Conservation (phyloP, 2,329 filamentous ascomycete species). For the Cercospora sojina region DNA sequence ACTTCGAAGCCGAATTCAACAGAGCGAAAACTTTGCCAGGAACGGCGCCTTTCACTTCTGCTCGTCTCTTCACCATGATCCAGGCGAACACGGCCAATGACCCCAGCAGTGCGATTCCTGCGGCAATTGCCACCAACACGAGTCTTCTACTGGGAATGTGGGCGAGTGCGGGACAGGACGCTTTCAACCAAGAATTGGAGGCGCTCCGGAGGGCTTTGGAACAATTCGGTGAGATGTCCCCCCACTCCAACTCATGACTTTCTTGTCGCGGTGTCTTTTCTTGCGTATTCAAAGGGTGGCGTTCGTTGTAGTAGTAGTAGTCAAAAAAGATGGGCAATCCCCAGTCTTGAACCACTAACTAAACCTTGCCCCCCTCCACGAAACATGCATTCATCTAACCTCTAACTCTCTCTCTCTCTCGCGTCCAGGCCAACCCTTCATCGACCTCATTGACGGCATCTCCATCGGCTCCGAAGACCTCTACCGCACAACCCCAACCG, state of each 20-base stretch:
- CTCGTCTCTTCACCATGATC: constrained; percentile 66
- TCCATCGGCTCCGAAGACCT: constrained; percentile 82
- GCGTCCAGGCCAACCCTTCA: constrained; percentile 57
- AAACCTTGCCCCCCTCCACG: neutral
- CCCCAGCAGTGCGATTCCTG: constrained; percentile 70
- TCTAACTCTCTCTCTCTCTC: neutral
- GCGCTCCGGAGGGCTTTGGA: constrained; percentile 70
- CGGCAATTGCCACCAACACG: constrained; percentile 78
- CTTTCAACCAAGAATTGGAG: constrained; percentile 69
- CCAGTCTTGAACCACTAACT: no score
- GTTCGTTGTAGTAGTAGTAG: no score
- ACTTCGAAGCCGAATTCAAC: constrained; percentile 71
- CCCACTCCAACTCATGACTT: no score
- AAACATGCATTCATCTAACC: neutral
- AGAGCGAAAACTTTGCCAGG: constrained; percentile 63
- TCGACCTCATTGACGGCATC: constrained; percentile 71
- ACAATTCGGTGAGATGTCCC: constrained; percentile 50
- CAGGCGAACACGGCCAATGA: constrained; percentile 58
- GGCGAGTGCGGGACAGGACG: constrained; percentile 50
- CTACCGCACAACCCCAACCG: constrained; percentile 64
- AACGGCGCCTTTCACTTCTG: constrained; percentile 41
- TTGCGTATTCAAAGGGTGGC: neutral
- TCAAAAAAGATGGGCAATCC: no score
- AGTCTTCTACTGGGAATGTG: constrained; percentile 79
- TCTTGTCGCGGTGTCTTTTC: no score